These are phyloP conservation scores for Metarhizium humberi DNA, from an alignment of 2,329 filamentous ascomycete species.

Conservation along the genomic window DNA sequence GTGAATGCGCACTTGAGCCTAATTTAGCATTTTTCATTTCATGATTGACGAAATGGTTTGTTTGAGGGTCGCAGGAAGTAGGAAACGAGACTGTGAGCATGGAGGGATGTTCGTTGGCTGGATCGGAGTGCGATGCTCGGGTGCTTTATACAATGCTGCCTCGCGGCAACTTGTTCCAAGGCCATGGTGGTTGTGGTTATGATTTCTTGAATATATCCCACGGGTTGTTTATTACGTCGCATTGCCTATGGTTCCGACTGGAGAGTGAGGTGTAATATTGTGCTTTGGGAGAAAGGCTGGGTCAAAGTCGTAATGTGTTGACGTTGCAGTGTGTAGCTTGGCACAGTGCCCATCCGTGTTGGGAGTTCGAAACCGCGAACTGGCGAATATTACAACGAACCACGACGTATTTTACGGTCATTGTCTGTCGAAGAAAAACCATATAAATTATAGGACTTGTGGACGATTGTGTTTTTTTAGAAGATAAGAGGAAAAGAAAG, in stretches of 20 bases:
- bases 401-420: too few species aligned
- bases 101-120: constrained; percentile 4
- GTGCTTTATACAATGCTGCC: constrained; percentile 34
- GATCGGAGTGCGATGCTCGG: neutral
- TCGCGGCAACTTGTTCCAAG: constrained; percentile 33
- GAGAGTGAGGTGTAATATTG: neutral
- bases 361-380: neutral
- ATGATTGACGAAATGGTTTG: constrained; percentile 9
- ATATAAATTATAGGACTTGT: too few species aligned
- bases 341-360: too few species aligned
- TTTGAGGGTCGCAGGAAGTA: neutral
- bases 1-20: neutral
- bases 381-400: neutral
- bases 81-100: neutral
- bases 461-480: neutral
- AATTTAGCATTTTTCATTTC: constrained; percentile 7
- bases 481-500: neutral
- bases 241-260: neutral
- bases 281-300: neutral
- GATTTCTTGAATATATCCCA: constrained; percentile 8
- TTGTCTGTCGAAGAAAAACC: too few species aligned
- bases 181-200: constrained; percentile 6
- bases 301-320: too few species aligned
- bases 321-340: too few species aligned
- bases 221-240: neutral